Conservation (phyloP, 148 eudicot genomes). For the Oxyria digyna region DNA sequence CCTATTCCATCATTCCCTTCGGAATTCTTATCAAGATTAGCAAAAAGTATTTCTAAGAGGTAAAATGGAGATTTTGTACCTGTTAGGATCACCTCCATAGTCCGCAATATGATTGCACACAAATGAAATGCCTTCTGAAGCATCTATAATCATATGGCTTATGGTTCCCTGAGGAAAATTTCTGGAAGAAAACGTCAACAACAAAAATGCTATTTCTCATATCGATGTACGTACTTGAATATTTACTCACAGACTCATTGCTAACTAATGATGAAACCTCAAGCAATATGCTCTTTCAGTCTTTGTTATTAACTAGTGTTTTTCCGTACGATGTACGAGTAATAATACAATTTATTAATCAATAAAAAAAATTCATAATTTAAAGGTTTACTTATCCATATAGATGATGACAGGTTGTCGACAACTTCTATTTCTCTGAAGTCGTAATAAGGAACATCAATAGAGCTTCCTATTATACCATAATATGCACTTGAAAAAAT, state of each 20-base stretch:
- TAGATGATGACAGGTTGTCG: no score
- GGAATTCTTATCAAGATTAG: background rate
- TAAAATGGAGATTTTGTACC: slow-evolving; percentile 24
- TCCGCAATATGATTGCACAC: slow-evolving; percentile 83
- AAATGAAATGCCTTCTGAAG: slow-evolving; percentile 81
- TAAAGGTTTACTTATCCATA: no score
- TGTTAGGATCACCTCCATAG: slow-evolving; percentile 95
- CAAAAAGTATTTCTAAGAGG: background rate
- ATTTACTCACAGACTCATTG: background rate
- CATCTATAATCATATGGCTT: slow-evolving; percentile 82
- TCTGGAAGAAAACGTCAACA: slow-evolving; percentile 26
- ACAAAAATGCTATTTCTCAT: background rate
- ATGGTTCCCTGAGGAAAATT: slow-evolving; percentile 95
- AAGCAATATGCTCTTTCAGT: background rate
- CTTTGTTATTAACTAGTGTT: no score
- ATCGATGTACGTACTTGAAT: background rate
- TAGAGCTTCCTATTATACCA: no score
- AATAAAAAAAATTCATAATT: no score
- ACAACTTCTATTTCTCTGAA: no score
- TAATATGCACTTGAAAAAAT: no score
- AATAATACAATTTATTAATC: no score
- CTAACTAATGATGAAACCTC: slow-evolving; percentile 1
- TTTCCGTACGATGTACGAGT: no score
- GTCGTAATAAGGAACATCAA: no score
- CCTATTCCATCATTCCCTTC: background rate